phyloP scores from a whole-genome alignment of 306 rosid species.

The Ziziphus jujuba region DNA sequence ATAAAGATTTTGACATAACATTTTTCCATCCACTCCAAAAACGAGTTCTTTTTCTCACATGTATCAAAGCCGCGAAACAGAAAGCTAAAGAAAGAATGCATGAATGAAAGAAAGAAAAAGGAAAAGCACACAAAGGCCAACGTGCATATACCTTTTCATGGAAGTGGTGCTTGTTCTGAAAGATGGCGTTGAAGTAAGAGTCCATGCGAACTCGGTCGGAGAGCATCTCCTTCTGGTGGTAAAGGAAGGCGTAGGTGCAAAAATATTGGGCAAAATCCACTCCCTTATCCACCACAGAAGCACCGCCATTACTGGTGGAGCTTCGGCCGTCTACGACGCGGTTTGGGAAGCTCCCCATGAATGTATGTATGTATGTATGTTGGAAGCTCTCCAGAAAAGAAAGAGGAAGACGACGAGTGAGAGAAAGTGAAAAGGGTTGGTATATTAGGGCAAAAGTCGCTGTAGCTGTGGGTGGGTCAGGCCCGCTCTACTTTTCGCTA shows the following conservation, averaged over 20 bases:
- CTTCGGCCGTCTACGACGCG: slow-evolving; percentile 37
- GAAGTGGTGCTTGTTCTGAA: slow-evolving; percentile 80
- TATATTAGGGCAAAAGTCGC: slow-evolving; percentile 44
- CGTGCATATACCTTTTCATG: slow-evolving; percentile 57
- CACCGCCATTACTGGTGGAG: slow-evolving; percentile 27
- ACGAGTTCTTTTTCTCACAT: neutral
- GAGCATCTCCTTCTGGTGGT: slow-evolving; percentile 99
- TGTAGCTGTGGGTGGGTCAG: slow-evolving; percentile 18
- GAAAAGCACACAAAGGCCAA: neutral
- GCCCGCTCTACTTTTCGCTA: neutral
- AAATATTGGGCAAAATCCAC: slow-evolving; percentile 88
- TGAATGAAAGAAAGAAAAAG: neutral
- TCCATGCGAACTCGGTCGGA: slow-evolving; percentile 99
- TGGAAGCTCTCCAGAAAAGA: neutral
- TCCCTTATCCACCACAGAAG: slow-evolving; percentile 57
- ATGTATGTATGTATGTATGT: slow-evolving; percentile 19
- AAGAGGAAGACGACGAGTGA: neutral
- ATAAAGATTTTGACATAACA: neutral
- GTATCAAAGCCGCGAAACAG: neutral
- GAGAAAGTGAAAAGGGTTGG: neutral
- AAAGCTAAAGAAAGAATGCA: neutral
- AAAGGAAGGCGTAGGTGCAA: slow-evolving; percentile 89
- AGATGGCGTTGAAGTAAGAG: slow-evolving; percentile 80
- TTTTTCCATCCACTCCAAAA: neutral
- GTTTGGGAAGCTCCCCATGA: slow-evolving; percentile 73